phyloP scores from a whole-genome alignment of 2,329 filamentous ascomycete species.

The Ascochyta clinopodiicola region DNA sequence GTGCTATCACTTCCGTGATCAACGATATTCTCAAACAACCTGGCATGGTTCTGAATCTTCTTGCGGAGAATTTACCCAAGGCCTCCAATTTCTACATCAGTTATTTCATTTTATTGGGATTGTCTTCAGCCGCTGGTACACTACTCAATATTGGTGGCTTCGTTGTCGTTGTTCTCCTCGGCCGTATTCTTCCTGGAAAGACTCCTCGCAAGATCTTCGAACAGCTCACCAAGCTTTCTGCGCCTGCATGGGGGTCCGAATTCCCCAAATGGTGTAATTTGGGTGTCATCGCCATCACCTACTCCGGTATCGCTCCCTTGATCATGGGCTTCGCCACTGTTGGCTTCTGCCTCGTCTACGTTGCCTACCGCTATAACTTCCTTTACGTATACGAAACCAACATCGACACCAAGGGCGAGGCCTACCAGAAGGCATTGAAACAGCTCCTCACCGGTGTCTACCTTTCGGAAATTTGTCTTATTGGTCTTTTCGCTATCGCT shows the following conservation, averaged over 20 bases:
- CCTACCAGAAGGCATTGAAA: constrained; percentile 55
- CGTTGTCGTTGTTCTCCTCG: constrained; percentile 85
- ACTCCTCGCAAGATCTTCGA: constrained; percentile 57
- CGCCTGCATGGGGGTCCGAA: constrained; percentile 54
- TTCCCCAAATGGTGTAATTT: constrained; percentile 58
- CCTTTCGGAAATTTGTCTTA: constrained; percentile 56
- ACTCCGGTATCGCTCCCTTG: constrained; percentile 57
- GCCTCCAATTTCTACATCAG: constrained; percentile 95
- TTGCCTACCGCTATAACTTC: constrained; percentile 58
- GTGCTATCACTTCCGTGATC: constrained; percentile 70
- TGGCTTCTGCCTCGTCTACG: constrained; percentile 54
- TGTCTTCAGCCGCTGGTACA: constrained; percentile 39
- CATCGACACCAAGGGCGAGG: constrained; percentile 56
- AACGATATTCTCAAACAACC: constrained; percentile 68
- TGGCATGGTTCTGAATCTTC: constrained; percentile 63
- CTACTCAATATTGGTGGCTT: constrained; percentile 81
- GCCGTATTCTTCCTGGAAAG: constrained; percentile 60
- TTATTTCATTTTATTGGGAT: constrained; percentile 90
- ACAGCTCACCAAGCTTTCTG: constrained; percentile 52
- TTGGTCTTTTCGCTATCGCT: constrained; percentile 55
- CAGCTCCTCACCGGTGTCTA: constrained; percentile 58
- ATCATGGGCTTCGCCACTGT: constrained; percentile 55
- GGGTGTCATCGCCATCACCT: constrained; percentile 53
- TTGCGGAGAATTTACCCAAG: constrained; percentile 78
- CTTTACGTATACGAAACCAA: constrained; percentile 57